A percentile compares a stretch with the other conserved stretches of the same genome.
phyloP scores from a whole-genome alignment of 2,329 filamentous ascomycete genomes.

The Sphaerulina vaccinii region DNA sequence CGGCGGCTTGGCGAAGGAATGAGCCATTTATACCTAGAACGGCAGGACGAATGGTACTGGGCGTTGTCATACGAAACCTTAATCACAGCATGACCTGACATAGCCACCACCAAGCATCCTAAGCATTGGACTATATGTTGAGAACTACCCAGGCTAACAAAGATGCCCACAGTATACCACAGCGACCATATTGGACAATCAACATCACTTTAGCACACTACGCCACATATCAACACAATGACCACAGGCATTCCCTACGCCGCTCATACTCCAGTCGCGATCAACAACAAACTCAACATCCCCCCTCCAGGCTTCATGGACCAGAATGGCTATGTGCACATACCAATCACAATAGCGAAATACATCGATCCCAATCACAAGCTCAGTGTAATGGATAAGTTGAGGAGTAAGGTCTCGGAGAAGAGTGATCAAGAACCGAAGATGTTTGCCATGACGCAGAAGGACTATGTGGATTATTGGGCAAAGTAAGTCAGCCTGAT shows the following conservation, averaged over 20 bases:
- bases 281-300: not conserved
- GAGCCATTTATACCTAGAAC: not conserved
- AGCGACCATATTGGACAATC: no score
- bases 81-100: not conserved
- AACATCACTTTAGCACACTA: no score
- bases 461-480: not conserved
- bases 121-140: no score
- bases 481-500: not conserved
- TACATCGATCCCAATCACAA: not conserved
- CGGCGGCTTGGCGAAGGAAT: not conserved
- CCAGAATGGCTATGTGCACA: constrained; percentile 6
- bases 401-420: not conserved
- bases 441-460: constrained; percentile 1
- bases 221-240: no score
- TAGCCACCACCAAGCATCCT: not conserved
- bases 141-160: no score
- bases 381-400: not conserved
- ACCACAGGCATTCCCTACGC: no score
- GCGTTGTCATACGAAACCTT: not conserved
- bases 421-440: not conserved
- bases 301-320: constrained; percentile 1
- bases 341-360: constrained; percentile 2
- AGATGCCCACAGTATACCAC: not conserved
- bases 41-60: no score
- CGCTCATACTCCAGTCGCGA: not conserved